These are phyloP conservation scores for Fraxinus pennsylvanica DNA, from an alignment of 257 asterid genomes.

Conservation along the genomic window DNA sequence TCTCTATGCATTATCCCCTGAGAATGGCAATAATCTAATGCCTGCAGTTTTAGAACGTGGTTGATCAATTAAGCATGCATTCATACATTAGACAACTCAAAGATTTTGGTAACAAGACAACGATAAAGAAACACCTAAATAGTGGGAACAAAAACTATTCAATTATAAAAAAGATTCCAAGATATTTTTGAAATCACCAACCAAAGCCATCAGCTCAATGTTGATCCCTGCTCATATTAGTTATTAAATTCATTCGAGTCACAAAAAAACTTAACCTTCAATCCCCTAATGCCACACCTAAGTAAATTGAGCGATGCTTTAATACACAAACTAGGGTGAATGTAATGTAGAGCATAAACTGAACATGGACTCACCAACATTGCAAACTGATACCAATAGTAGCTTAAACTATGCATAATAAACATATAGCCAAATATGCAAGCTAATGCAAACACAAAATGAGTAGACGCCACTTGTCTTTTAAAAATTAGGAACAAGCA, in stretches of 20 bases:
- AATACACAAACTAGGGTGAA: not conserved
- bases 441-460: not conserved
- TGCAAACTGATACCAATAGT: not conserved
- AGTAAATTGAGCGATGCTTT: not conserved
- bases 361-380: not conserved
- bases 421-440: not conserved
- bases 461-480: not conserved
- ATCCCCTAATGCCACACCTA: not conserved
- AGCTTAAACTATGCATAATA: not conserved
- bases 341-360: not conserved
- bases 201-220: not conserved
- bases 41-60: constrained; percentile 32
- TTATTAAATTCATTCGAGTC: not conserved
- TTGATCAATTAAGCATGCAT: not conserved
- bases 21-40: constrained; percentile 54
- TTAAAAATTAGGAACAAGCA: not conserved
- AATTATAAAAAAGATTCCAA: not conserved
- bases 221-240: not conserved
- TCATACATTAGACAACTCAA: not conserved
- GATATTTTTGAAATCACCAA: not conserved
- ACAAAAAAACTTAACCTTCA: not conserved
- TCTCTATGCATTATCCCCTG: constrained; percentile 57
- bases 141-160: not conserved
- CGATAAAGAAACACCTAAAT: not conserved
- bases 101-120: not conserved